A percentile compares a stretch with the other conserved stretches of the same genome.
Evolutionary conservation across 495 filamentous ascomycete species (phyloP).

Genomic region (Pseudotulostoma volvatum): DNA sequence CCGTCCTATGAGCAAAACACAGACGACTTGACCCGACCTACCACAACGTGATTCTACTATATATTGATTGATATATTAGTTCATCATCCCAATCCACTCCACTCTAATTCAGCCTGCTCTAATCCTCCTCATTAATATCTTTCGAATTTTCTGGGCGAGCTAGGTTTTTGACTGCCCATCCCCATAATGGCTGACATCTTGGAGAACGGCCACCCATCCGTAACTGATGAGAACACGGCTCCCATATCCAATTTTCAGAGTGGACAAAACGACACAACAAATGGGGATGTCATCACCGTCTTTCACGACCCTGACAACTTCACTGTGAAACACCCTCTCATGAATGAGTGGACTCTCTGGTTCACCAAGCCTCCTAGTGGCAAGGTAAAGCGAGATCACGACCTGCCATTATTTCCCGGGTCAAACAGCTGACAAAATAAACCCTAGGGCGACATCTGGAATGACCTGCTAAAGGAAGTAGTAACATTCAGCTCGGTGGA

Average conservation of each 20-base stretch:
- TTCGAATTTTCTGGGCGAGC: too few species aligned
- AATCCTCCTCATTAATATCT: too few species aligned
- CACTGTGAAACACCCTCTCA: constrained; percentile 94
- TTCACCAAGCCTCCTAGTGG: constrained; percentile 97
- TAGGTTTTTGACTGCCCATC: too few species aligned
- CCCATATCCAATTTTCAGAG: constrained; percentile 16
- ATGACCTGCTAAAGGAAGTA: constrained; percentile 91
- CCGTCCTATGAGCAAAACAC: constrained; percentile 6
- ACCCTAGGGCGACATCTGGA: constrained; percentile 86
- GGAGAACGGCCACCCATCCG: constrained; percentile 25
- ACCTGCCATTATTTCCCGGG: too few species aligned
- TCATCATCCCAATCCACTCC: too few species aligned
- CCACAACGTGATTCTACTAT: too few species aligned
- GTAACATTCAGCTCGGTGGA: constrained; percentile 97
- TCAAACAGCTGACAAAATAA: constrained; percentile 7
- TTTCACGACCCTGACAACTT: constrained; percentile 97
- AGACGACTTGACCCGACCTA: constrained; percentile 10
- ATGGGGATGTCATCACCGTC: constrained; percentile 59
- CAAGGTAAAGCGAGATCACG: constrained; percentile 48
- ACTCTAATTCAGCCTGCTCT: too few species aligned
- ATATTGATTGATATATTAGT: too few species aligned
- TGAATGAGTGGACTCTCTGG: constrained; percentile 96
- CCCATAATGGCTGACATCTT: constrained; percentile 28
- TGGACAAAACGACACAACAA: constrained; percentile 20
- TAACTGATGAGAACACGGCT: constrained; percentile 27